Conservation (phyloP, 2,329 filamentous ascomycete species). For the Hypoxylon rubiginosum region DNA sequence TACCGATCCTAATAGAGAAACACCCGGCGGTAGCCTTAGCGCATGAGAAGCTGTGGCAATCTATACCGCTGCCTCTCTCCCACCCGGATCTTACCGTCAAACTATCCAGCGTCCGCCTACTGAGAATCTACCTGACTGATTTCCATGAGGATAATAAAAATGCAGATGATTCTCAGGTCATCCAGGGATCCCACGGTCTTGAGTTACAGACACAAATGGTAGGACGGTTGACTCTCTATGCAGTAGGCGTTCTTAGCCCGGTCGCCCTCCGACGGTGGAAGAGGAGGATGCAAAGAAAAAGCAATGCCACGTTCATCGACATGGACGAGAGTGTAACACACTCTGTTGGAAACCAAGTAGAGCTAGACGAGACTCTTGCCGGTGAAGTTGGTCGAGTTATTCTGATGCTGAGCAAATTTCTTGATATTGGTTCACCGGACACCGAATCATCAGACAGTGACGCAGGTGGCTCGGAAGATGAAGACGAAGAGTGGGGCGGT, state of each 20-base stretch:
- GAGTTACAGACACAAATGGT: slow-evolving; percentile 75
- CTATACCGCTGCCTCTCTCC: slow-evolving; percentile 76
- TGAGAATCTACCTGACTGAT: slow-evolving; percentile 84
- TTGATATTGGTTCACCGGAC: slow-evolving; percentile 70
- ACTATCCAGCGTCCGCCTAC: slow-evolving; percentile 78
- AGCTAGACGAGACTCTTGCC: slow-evolving; percentile 79
- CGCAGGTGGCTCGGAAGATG: slow-evolving; percentile 60
- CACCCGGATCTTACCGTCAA: slow-evolving; percentile 82
- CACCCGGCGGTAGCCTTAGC: slow-evolving; percentile 75
- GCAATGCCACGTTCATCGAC: slow-evolving; percentile 6
- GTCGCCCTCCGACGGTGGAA: slow-evolving; percentile 54
- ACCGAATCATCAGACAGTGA: slow-evolving; percentile 57
- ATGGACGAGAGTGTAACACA: slow-evolving; percentile 23
- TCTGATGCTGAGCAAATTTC: slow-evolving; percentile 79
- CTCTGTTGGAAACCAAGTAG: slow-evolving; percentile 17
- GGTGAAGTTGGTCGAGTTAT: slow-evolving; percentile 84
- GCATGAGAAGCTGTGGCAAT: slow-evolving; percentile 77
- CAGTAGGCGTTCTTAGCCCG: slow-evolving; percentile 53
- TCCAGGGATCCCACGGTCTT: slow-evolving; percentile 79
- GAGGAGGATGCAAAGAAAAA: slow-evolving; percentile 46
- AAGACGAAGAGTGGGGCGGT: slow-evolving; percentile 55
- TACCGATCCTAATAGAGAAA: slow-evolving; percentile 75
- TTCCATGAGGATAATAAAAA: slow-evolving; percentile 75
- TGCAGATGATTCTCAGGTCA: slow-evolving; percentile 67
- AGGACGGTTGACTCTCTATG: slow-evolving; percentile 63